Base-by-base conservation (phyloP, 306 rosid genomes). In the Rosa chinensis region DNA sequence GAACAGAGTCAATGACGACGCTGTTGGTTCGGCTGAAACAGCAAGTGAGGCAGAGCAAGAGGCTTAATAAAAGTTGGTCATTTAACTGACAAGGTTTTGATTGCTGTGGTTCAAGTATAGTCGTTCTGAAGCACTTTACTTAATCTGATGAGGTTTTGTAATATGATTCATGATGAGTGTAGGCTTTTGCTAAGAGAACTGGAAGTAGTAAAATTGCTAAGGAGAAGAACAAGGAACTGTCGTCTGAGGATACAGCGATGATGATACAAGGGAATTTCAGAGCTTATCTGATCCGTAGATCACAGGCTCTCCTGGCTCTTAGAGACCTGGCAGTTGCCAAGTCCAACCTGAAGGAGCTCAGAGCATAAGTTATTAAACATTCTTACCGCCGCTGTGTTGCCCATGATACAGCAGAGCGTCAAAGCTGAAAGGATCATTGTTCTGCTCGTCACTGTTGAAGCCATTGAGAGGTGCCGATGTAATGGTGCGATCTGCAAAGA, bases 371-470 rank as follows among this genome's bases (percentile, higher is more conserved):
- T 89, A 87, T 92, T 71, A 94, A 94, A 56, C 87, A 84, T 73
- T 52, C 97, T 49, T 94, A 90, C 75, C 87, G 88, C 53, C 89
- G 87, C 23, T 89, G 75, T 44, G 55, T 92, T 12, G 83, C 89
- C 66, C 82, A 83, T 70, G 94, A 94, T 82, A 85, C 93, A 10
- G 98, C 71, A 67, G 96, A 90, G 84, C 87, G 88, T 55, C 98
- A 94, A 79, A 86, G 93, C 94, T 43, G 98, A 94, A 82, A 94
- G 84, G 87, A 86, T 94, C 73, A 92, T 94, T 66, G 98, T 94
- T 84, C 85, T 94, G 74, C 96, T 94, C 23, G 94, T 94, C 73
- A 94, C 98, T 76, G 93, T 92, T 73, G 98, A 94, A 85, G 88
- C 93, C 66, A 89, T 94, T 68, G 97, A 94, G 97, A 97, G 97